Evolutionary conservation across 1,284 basidiomycete genomes (phyloP), one percentile per base, ranked within the genome.

Genomic region (Malassezia japonica): DNA sequence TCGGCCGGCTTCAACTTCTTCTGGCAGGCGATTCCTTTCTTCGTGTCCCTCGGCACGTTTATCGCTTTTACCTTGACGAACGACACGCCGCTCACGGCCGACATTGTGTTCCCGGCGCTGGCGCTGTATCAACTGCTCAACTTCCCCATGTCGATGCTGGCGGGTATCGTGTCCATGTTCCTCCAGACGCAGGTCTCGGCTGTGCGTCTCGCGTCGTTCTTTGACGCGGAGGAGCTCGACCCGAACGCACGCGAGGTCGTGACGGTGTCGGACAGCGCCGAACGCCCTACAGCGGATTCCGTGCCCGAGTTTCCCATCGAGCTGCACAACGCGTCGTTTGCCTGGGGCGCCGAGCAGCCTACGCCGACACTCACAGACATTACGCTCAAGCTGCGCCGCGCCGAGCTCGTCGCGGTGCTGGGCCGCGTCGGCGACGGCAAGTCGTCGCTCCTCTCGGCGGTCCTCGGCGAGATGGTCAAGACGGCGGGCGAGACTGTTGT

Each of bases 381-480:
- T 59, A 81, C 83, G 62, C 62, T 94, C 12, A 78, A 77, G 0
- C 81, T 88, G 8, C 80, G 79, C 39, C 89, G 87, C 70, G 89
- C 89, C n/a, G 86, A 94, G 63, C 75, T 96, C 2, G 76, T 91
- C 0, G 87, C 85, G 9, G 77, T 95, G 3, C 79, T 94, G 13
- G 91, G 91, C 9, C 82, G 85, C 27, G 90, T 95, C 25, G 91
- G 91, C n/a, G 81, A 83, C 43, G 91, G 91, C 49, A 96, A 95
- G 79, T 59, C 56, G 3, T 69, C 64, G 18, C 46, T 75, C n/a
- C 59, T 75, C 37, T 52, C 60, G 82, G 84, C 59, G 59, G 76
- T 55, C 46, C 81, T 91, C 38, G 91, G 91, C 4, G 90, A 94
- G 60, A 91, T 95, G 88, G 79, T 77, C 18, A 80, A 83, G 42